phyloP scores from a whole-genome alignment of 441 rosid genomes.

The Erodium trifolium region DNA sequence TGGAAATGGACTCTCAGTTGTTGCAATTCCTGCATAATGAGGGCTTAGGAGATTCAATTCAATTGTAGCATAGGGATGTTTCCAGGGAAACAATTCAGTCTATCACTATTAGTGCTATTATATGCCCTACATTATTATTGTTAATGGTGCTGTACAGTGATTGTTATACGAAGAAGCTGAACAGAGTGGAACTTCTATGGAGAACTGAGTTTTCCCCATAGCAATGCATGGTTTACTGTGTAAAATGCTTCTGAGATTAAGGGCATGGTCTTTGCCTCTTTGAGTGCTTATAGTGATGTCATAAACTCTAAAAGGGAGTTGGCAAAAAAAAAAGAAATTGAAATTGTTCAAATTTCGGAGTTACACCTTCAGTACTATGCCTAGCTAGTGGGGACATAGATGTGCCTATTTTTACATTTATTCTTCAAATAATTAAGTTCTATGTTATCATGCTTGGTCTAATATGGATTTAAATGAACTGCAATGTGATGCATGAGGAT shows the following conservation, averaged over 20 bases:
- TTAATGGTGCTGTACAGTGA: background rate
- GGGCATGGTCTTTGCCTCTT: background rate
- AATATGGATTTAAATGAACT: constrained; percentile 1
- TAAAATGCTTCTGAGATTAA: too few species aligned
- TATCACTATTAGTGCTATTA: background rate
- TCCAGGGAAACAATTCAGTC: background rate
- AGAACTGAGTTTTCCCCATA: background rate
- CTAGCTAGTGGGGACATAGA: background rate
- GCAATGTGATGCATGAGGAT: background rate
- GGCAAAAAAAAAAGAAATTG: background rate
- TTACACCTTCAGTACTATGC: background rate
- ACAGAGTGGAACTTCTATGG: background rate
- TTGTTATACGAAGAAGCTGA: background rate
- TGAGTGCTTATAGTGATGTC: background rate
- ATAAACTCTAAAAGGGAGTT: background rate
- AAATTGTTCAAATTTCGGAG: background rate
- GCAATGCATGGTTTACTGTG: constrained; percentile 6
- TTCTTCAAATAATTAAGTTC: background rate
- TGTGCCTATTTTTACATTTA: background rate
- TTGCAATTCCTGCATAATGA: background rate
- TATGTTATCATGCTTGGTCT: background rate
- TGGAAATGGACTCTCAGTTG: background rate
- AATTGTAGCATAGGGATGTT: background rate
- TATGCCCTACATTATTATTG: background rate
- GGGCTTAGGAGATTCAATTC: background rate